These are phyloP conservation scores for Syzygium aromaticum DNA, from an alignment of 345 rosid species.

Conservation along the genomic window DNA sequence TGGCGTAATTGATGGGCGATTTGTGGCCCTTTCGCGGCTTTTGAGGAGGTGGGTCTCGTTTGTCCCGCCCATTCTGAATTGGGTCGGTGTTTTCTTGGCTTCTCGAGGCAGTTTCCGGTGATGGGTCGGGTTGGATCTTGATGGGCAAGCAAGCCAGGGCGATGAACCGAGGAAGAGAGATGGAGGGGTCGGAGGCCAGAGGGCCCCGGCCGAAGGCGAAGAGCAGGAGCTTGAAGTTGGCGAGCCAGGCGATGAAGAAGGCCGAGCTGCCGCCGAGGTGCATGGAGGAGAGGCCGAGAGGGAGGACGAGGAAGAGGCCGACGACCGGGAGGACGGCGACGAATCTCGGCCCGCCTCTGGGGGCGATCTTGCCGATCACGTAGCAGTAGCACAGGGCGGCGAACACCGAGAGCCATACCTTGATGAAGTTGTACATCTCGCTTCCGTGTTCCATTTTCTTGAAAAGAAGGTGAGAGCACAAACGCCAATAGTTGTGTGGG, in stretches of 20 bases:
- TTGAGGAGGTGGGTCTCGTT: background rate
- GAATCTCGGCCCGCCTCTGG: conserved; percentile 6
- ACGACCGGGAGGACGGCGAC: conserved; percentile 8
- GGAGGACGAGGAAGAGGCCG: conserved; percentile 17
- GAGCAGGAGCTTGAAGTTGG: conserved; percentile 27
- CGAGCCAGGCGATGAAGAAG: conserved; percentile 27
- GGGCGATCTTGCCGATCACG: conserved; percentile 1
- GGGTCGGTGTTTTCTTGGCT: background rate
- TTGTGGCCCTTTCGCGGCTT: background rate
- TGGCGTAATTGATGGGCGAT: conserved; percentile 8
- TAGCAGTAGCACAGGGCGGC: conserved; percentile 13
- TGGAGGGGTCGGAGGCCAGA: conserved; percentile 8
- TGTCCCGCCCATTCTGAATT: background rate
- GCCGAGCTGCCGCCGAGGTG: conserved; percentile 12
- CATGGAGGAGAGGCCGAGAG: conserved; percentile 10
- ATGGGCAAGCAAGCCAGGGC: conserved; percentile 16
- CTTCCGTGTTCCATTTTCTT: background rate
- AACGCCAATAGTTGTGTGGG: background rate
- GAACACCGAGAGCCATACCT: conserved; percentile 18
- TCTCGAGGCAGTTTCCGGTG: background rate
- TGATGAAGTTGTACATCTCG: conserved; percentile 6
- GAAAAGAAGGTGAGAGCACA: rapidly evolving
- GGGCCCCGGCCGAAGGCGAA: conserved; percentile 26
- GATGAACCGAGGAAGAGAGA: conserved; percentile 4
- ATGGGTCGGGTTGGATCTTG: conserved; percentile 1